A percentile compares a stretch with the other conserved stretches of the same genome.
phyloP scores from a whole-genome alignment of 2,329 filamentous ascomycete species.

The Pseudogymnoascus sp. region DNA sequence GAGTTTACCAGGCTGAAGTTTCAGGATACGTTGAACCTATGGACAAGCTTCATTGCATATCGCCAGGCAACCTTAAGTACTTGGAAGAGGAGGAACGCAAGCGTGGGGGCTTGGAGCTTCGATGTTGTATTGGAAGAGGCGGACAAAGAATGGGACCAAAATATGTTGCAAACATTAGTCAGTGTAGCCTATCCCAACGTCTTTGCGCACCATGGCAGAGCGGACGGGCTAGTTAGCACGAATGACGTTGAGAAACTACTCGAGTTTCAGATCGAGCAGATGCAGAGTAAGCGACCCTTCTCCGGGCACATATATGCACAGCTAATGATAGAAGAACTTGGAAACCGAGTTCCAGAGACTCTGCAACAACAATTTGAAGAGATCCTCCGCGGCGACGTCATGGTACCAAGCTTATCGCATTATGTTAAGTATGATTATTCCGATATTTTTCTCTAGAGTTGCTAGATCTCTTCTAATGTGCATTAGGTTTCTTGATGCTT shows the following conservation, averaged over 20 bases:
- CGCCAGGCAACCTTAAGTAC: slow-evolving; percentile 63
- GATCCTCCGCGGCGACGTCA: slow-evolving; percentile 58
- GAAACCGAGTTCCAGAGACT: slow-evolving; percentile 67
- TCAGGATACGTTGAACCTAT: slow-evolving; percentile 68
- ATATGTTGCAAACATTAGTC: slow-evolving; percentile 36
- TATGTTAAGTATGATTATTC: slow-evolving; percentile 55
- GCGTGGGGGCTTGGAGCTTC: slow-evolving; percentile 41
- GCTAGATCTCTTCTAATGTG: slow-evolving; percentile 13
- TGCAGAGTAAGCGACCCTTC: slow-evolving; percentile 59
- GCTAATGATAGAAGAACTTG: slow-evolving; percentile 48
- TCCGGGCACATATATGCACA: not conserved
- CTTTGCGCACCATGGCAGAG: slow-evolving; percentile 19
- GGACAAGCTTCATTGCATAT: slow-evolving; percentile 77
- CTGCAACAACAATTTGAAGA: slow-evolving; percentile 64
- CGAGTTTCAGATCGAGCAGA: slow-evolving; percentile 80
- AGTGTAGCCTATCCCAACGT: slow-evolving; percentile 24
- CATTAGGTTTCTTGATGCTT: slow-evolving; percentile 76
- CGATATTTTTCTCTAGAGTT: slow-evolving; percentile 15
- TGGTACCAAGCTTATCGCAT: slow-evolving; percentile 67
- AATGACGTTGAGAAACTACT: slow-evolving; percentile 75
- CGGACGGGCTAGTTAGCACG: slow-evolving; percentile 51
- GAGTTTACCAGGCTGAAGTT: slow-evolving; percentile 80
- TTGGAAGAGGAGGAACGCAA: slow-evolving; percentile 49
- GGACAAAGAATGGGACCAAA: slow-evolving; percentile 44
- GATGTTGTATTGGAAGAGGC: slow-evolving; percentile 48